These are phyloP conservation scores for Dendrostoma leiphaemia DNA, from an alignment of 2,329 filamentous ascomycete species.

Conservation along the genomic window DNA sequence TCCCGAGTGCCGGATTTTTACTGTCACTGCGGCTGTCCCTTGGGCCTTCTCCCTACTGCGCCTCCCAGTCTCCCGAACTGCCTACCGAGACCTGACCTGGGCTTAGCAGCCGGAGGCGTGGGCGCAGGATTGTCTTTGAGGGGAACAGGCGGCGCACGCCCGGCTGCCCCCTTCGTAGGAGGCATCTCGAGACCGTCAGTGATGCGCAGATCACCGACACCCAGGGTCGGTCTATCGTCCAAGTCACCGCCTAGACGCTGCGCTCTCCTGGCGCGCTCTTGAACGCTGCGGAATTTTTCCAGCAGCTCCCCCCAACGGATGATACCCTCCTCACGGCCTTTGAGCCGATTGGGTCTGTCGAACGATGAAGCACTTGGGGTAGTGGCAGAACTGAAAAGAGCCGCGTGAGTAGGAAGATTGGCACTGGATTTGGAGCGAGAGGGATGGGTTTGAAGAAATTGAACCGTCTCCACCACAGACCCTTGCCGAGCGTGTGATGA, in stretches of 20 bases:
- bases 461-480: conserved; percentile 31
- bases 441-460: conserved; percentile 22
- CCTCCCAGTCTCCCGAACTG: conserved; percentile 70
- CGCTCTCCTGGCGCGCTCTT: conserved; percentile 76
- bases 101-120: conserved; percentile 51
- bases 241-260: conserved; percentile 56
- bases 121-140: conserved; percentile 48
- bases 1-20: not conserved
- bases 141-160: conserved; percentile 39
- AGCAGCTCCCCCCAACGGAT: conserved; percentile 92
- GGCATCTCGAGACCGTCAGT: conserved; percentile 35
- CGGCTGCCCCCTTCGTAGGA: conserved; percentile 33
- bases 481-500: conserved; percentile 31
- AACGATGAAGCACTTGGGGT: conserved; percentile 55
- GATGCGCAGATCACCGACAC: conserved; percentile 34
- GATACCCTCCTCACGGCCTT: conserved; percentile 73
- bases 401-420: conserved; percentile 34
- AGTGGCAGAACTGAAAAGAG: conserved; percentile 40
- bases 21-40: conserved; percentile 37
- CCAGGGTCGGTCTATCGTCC: conserved; percentile 46
- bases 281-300: conserved; percentile 89
- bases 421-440: conserved; percentile 24
- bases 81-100: conserved; percentile 61
- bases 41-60: conserved; percentile 65
- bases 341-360: conserved; percentile 76